Percentiles rank a stretch among this genome's conserved stretches.
Evolutionary conservation across 2,329 filamentous ascomycete species (phyloP).

Genomic region (Verticillium nonalfalfae): DNA sequence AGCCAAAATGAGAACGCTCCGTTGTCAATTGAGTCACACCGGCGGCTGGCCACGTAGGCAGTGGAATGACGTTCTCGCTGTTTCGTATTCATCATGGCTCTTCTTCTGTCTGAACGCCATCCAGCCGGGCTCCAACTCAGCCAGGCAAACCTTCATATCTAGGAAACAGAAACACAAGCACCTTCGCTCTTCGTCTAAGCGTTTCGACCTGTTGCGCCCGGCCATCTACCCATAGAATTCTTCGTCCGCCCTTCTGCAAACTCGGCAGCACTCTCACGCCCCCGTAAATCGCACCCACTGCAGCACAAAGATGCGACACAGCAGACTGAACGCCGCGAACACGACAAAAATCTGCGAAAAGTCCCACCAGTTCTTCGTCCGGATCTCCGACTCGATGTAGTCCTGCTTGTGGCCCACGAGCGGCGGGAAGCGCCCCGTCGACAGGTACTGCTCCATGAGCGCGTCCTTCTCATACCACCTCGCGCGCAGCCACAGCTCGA

Average conservation of each 20-base stretch:
- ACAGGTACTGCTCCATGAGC: constrained; percentile 75
- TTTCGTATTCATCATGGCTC: not conserved
- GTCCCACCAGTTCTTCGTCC: constrained; percentile 46
- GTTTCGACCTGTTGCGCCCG: not conserved
- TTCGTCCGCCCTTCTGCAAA: not conserved
- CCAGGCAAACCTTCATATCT: not conserved
- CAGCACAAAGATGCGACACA: constrained; percentile 31
- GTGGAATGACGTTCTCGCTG: not conserved
- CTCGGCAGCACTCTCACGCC: no score
- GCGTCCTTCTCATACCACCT: constrained; percentile 92
- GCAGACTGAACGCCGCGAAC: constrained; percentile 33
- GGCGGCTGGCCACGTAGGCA: not conserved
- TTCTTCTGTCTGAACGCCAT: not conserved
- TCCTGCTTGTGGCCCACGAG: constrained; percentile 40
- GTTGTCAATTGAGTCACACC: not conserved
- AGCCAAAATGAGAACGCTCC: not conserved
- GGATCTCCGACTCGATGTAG: constrained; percentile 54
- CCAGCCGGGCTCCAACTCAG: not conserved
- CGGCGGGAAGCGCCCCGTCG: constrained; percentile 73
- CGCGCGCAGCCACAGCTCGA: constrained; percentile 78
- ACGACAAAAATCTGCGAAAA: constrained; percentile 49
- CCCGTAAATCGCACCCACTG: constrained; percentile 8
- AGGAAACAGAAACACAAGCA: not conserved
- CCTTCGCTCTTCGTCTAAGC: no score
- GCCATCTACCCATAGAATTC: not conserved